Percentiles rank a stretch among this genome's conserved stretches.
phyloP scores from a whole-genome alignment of 2,329 filamentous ascomycete genomes.

The Hymenotorrendiella dingleyae region DNA sequence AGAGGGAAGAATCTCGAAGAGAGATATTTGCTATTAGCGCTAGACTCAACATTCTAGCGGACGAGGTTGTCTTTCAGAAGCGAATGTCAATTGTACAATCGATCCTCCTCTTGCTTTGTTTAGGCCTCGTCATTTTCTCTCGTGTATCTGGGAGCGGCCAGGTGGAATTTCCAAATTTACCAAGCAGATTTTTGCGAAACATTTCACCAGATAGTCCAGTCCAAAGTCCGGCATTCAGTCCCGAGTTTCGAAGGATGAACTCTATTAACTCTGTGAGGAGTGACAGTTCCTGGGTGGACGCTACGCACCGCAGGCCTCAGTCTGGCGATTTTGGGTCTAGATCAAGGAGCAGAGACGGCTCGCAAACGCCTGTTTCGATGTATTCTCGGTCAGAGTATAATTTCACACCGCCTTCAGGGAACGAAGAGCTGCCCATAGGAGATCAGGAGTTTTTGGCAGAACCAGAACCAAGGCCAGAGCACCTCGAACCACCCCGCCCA shows the following conservation, averaged over 20 bases:
- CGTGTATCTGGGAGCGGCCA: conserved; percentile 38
- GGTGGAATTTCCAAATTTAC: conserved; percentile 20
- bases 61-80: conserved; percentile 83
- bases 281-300: conserved; percentile 13
- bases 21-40: conserved; percentile 78
- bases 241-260: conserved; percentile 12
- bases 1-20: conserved; percentile 75
- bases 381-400: conserved; percentile 17
- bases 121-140: conserved; percentile 81
- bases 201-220: conserved; percentile 17
- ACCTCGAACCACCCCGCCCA: conserved; percentile 3
- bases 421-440: background rate
- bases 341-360: conserved; percentile 15
- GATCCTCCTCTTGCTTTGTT: conserved; percentile 76
- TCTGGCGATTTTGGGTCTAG: conserved; percentile 14
- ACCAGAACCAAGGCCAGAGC: background rate
- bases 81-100: conserved; percentile 91
- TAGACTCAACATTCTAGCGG: conserved; percentile 82
- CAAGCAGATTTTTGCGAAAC: conserved; percentile 16
- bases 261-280: conserved; percentile 7
- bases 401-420: conserved; percentile 6
- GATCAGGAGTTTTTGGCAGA: background rate
- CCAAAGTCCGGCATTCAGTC: conserved; percentile 23
- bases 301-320: conserved; percentile 11
- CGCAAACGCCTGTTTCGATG: conserved; percentile 20